Evolutionary conservation across 352 stramenopile species (phyloP), one percentile per base, ranked within the genome.

Genomic region (Paralagenidium karlingii): DNA sequence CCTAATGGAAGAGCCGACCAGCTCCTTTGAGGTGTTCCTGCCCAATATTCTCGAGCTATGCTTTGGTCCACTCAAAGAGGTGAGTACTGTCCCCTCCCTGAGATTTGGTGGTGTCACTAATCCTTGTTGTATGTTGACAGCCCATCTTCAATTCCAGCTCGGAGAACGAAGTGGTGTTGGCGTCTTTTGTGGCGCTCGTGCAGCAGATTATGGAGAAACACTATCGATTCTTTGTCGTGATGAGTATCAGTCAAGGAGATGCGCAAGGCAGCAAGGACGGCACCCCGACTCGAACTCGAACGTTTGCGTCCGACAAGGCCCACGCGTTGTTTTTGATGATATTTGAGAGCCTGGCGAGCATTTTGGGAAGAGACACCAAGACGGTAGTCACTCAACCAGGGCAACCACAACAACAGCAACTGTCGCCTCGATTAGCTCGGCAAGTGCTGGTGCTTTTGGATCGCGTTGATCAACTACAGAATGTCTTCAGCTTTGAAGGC

Each of bases 151-250:
- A 86, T 45, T 65, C 61, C 1, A 71, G 84, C 26, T 51, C 64
- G 0, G 67, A 86, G 48, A 85, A 68, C 27, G 69, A 86, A 40
- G 51, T 83, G 25, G 74, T 81, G 19, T 38, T 86, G 7, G 52
- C 63, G 24, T 85, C 80, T 49, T 89, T 78, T 31, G 60, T 89
- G 24, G 57, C 64, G 10, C 50, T 89, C 11, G 47, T 86, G 2
- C 71, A 86, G 47, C 69, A 84, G 40, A 47, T 89, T 18, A 43
- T 89, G 8, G 69, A 84, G 45, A 85, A 86, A 40, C 75, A 85
- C 27, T 89, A 79, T 47, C 66, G 75, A 19, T 86, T 82, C 41
- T 89, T 89, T 43, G 74, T 89, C 19, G 38, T 51, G 10, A 61
- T 63, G 19, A 58, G 51, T 1, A 49, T 25, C 7, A 49, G 2